phyloP scores from a whole-genome alignment of 176 grass and related monocot species.

The Hyparrhenia diplandra region DNA sequence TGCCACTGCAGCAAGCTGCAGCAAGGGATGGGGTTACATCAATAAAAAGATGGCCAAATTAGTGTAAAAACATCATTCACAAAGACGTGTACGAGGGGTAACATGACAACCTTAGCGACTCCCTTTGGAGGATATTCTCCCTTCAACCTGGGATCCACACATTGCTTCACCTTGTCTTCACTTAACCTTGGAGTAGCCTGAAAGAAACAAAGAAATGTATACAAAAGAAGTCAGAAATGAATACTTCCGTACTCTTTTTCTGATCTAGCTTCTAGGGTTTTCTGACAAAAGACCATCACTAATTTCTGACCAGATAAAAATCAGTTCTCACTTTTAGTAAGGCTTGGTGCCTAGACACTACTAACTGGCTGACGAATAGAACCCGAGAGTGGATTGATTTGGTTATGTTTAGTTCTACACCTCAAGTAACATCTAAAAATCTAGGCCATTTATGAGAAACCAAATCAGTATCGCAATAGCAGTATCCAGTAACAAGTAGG shows the following conservation, averaged over 20 bases:
- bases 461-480: not conserved
- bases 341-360: not conserved
- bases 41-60: not conserved
- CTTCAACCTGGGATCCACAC: slow-evolving; percentile 64
- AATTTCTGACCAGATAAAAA: not conserved
- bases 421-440: not conserved
- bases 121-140: slow-evolving; percentile 54
- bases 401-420: not conserved
- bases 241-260: not conserved
- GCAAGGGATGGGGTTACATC: not conserved
- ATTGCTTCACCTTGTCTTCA: slow-evolving; percentile 63
- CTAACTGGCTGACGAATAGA: not conserved
- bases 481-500: not conserved
- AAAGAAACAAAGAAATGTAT: not conserved
- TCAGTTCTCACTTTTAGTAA: not conserved
- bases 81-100: not conserved
- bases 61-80: not conserved
- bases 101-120: slow-evolving; percentile 43
- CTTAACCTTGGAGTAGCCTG: slow-evolving; percentile 59
- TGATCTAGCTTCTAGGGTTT: not conserved
- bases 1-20: slow-evolving; percentile 79
- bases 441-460: not conserved
- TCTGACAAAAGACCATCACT: not conserved
- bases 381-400: not conserved
- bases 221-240: slow-evolving; percentile 3